Evolutionary conservation across 768 basidiomycete genomes (phyloP), one percentile per base, ranked within the genome.

Genomic region (Amanita subjunquillea): DNA sequence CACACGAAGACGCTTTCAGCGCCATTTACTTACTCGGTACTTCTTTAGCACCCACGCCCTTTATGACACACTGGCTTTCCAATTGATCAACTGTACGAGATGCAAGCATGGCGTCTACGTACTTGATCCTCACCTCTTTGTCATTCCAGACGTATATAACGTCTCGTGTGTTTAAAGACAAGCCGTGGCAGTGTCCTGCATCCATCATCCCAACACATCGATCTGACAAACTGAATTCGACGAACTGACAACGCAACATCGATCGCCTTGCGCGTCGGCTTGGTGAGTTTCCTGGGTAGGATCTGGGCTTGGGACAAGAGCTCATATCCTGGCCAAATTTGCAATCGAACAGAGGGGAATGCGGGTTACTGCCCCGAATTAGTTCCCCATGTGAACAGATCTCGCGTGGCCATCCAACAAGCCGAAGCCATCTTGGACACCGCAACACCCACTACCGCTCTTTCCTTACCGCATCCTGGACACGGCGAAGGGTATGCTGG

Each of bases 311-410:
- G 87, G 1, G 84, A 71, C 12, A 69, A 66, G 62, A 80, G 87
- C 56, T 91, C 86, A 57, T 93, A 93, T 1, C 90, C 88, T 88
- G 27, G 6, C 46, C 6, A 43, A 10, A 4, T 13, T 7, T 9
- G 30, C 22, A 25, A 46, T 9, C 9, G 6, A 30, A 34, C 29
- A 20, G 3, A 20, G 10, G 15, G 15, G 29, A 13, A 43, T 25
- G 3, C 3, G 12, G 7, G 50, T 23, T 48, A 74, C 64, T 99
- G 96, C 0, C 96, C 96, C 40, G 75, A 77, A 65, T 97, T 96
- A 23, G 85, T 89, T 0, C 96, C 96, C 93, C 93, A 97, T 0
- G 91, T 91, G 64, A 77, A 93, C 2, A 91, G 77, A 40, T 80
- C 69, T 8, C 64, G 65, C 6, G 15, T 13, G 4, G 70, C 69